Evolutionary conservation across 2,329 filamentous ascomycete species (phyloP).

Genomic region (Colletotrichum endophyticum): DNA sequence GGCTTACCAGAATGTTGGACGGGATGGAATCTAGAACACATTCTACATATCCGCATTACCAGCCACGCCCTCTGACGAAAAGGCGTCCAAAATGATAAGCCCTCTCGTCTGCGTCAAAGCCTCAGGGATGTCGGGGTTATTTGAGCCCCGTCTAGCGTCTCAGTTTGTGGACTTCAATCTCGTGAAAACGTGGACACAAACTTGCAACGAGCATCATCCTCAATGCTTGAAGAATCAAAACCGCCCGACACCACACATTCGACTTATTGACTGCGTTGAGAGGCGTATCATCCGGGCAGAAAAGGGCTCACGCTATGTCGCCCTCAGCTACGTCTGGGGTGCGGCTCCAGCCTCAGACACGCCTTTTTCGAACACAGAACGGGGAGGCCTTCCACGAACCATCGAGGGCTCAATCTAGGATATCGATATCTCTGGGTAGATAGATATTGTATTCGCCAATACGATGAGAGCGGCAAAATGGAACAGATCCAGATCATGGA

Average conservation of each 20-base stretch:
- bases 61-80: not conserved
- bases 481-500: conserved; percentile 16
- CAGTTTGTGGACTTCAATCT: not conserved
- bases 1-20: not conserved
- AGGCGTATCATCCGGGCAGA: not conserved
- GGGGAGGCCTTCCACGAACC: not conserved
- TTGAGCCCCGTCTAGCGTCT: not conserved
- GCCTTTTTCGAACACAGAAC: not conserved
- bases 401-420: not conserved
- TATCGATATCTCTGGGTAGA: conserved; percentile 25
- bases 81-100: not conserved
- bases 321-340: not conserved
- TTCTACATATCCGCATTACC: not conserved
- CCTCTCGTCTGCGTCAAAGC: not conserved
- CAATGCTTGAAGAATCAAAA: not conserved
- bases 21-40: not conserved
- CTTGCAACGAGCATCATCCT: not conserved
- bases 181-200: not conserved
- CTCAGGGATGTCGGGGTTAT: not conserved
- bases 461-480: conserved; percentile 4
- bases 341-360: too few species aligned
- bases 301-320: not conserved
- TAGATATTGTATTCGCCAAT: conserved; percentile 22
- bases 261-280: not conserved
- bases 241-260: not conserved